A percentile compares a stretch with the other conserved stretches of the same genome.
These are phyloP conservation scores for Myriosclerotinia scirpicola DNA, from an alignment of 2,329 filamentous ascomycete genomes.

Conservation along the genomic window DNA sequence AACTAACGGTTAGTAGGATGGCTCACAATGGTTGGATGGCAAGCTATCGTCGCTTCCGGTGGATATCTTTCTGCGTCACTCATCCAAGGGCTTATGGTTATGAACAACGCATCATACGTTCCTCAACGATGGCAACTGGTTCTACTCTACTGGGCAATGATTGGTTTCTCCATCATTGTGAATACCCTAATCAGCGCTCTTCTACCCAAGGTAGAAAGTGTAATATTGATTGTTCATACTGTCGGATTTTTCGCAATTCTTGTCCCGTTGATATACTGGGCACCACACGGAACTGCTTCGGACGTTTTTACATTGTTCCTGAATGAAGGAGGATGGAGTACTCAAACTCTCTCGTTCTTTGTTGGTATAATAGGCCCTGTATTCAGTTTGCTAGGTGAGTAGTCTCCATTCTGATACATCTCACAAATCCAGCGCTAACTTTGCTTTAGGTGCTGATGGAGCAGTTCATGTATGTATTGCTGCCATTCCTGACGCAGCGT, in stretches of 20 bases:
- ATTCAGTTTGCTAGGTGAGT: slow-evolving; percentile 3
- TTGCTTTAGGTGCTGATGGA: slow-evolving; percentile 13
- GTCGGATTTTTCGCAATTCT: slow-evolving; percentile 48
- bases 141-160: slow-evolving; percentile 45
- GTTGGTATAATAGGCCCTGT: slow-evolving; percentile 28
- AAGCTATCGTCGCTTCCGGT: slow-evolving; percentile 44
- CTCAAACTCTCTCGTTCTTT: slow-evolving; percentile 40
- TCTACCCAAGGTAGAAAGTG: slow-evolving; percentile 46
- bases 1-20: slow-evolving; percentile 41
- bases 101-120: slow-evolving; percentile 42
- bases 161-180: slow-evolving; percentile 44
- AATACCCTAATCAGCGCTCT: slow-evolving; percentile 45
- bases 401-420: neutral
- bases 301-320: slow-evolving; percentile 39
- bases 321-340: slow-evolving; percentile 39
- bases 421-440: neutral
- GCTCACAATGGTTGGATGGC: slow-evolving; percentile 49
- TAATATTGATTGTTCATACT: slow-evolving; percentile 47
- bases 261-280: slow-evolving; percentile 41
- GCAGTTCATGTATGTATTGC: slow-evolving; percentile 12
- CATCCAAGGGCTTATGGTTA: slow-evolving; percentile 45
- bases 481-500: neutral
- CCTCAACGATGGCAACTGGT: slow-evolving; percentile 45
- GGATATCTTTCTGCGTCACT: slow-evolving; percentile 47
- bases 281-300: slow-evolving; percentile 26